Conservation (phyloP, 1,284 basidiomycete genomes). For the Malassezia cuniculi region DNA sequence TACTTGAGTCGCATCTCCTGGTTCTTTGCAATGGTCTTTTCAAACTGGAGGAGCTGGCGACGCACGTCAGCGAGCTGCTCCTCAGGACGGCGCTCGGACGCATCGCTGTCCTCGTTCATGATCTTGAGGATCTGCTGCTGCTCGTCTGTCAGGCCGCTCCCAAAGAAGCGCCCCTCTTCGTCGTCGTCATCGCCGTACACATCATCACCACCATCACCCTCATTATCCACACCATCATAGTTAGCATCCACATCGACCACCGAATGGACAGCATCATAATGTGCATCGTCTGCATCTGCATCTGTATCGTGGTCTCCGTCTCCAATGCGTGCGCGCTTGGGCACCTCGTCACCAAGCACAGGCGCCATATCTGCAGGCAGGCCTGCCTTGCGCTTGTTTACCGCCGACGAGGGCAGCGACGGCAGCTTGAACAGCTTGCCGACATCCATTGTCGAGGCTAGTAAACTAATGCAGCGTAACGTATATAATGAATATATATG, state of each 20-base stretch:
- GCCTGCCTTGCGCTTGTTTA: conserved; percentile 38
- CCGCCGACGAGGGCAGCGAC: conserved; percentile 27
- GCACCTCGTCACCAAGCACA: conserved; percentile 4
- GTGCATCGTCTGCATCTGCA: conserved; percentile 14
- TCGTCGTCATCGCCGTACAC: conserved; percentile 38
- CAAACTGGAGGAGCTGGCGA: conserved; percentile 65
- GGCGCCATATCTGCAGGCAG: conserved; percentile 7
- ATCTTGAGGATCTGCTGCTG: conserved; percentile 39
- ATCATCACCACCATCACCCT: too few species aligned
- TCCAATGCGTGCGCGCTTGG: conserved; percentile 18
- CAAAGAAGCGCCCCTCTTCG: conserved; percentile 37
- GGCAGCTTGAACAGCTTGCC: conserved; percentile 43
- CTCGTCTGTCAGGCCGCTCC: conserved; percentile 36
- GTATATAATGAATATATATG: too few species aligned
- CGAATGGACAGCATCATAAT: too few species aligned
- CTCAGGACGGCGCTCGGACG: conserved; percentile 1
- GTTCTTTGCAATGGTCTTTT: conserved; percentile 79
- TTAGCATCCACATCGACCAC: too few species aligned
- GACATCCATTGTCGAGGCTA: conserved; percentile 40
- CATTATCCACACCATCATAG: too few species aligned
- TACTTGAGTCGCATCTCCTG: conserved; percentile 65
- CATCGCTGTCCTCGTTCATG: conserved; percentile 21
- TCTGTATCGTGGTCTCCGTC: conserved; percentile 13
- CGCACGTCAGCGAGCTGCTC: conserved; percentile 53
- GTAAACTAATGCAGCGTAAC: too few species aligned